phyloP scores from a whole-genome alignment of 2,329 filamentous ascomycete species.

The Colletotrichum graminicola region DNA sequence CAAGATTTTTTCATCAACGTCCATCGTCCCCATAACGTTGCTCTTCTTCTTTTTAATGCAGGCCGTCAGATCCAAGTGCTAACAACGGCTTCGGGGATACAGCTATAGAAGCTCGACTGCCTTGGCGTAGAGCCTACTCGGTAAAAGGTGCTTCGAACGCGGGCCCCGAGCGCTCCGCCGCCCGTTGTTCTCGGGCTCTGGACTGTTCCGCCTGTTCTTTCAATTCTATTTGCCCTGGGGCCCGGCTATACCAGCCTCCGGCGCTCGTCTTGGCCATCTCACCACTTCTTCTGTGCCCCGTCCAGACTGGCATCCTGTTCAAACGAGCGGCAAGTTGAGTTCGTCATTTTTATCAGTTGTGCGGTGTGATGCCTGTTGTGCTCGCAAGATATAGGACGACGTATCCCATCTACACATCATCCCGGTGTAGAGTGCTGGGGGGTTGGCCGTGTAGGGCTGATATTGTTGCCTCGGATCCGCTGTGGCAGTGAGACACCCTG shows the following conservation, averaged over 20 bases:
- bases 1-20: constrained; percentile 1
- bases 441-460: constrained; percentile 18
- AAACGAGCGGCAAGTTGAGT: constrained; percentile 26
- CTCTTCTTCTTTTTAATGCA: constrained; percentile 10
- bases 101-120: constrained; percentile 8
- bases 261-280: constrained; percentile 4
- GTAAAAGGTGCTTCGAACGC: constrained; percentile 4
- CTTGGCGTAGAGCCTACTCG: neutral
- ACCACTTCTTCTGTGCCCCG: neutral
- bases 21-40: neutral
- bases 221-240: constrained; percentile 15
- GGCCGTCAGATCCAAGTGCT: constrained; percentile 4
- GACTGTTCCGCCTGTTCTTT: constrained; percentile 4
- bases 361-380: constrained; percentile 51
- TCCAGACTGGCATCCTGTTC: neutral
- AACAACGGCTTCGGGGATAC: neutral
- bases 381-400: constrained; percentile 48
- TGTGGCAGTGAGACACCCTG: constrained; percentile 32
- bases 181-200: constrained; percentile 8
- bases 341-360: constrained; percentile 11
- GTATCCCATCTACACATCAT: neutral
- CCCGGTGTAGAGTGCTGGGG: neutral
- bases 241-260: constrained; percentile 13
- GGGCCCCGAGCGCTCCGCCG: constrained; percentile 32
- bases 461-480: constrained; percentile 13